Conservation (phyloP, 2,329 filamentous ascomycete genomes). For the Fusarium musae region DNA sequence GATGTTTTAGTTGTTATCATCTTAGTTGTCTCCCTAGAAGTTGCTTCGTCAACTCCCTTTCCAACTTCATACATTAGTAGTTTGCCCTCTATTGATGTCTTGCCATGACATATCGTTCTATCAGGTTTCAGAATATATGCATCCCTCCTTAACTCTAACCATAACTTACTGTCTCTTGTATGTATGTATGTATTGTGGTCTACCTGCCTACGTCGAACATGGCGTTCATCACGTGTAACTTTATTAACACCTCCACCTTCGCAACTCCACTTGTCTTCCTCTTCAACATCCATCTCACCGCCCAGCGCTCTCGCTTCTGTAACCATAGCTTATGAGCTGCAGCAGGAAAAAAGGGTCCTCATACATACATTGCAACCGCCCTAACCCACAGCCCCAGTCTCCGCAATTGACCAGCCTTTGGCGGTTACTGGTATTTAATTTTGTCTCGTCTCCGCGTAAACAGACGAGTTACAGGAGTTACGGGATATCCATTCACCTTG, state of each 20-base stretch:
- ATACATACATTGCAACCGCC: slow-evolving; percentile 10
- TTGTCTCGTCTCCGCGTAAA: background rate
- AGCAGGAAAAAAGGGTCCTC: slow-evolving; percentile 12
- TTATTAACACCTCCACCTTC: slow-evolving; percentile 14
- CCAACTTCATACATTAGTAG: background rate
- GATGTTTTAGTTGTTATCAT: slow-evolving; percentile 10
- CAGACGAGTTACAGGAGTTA: background rate
- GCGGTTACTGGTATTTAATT: background rate
- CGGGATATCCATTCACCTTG: background rate
- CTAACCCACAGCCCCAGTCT: slow-evolving; percentile 24
- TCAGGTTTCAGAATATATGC: background rate
- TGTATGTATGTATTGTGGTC: background rate
- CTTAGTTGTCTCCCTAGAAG: slow-evolving; percentile 2
- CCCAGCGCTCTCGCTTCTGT: slow-evolving; percentile 12
- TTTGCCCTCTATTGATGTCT: slow-evolving; percentile 4
- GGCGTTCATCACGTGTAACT: slow-evolving; percentile 33
- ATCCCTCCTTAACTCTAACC: background rate
- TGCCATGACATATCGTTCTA: background rate
- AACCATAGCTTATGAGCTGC: slow-evolving; percentile 21
- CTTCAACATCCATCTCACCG: slow-evolving; percentile 23
- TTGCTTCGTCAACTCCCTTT: slow-evolving; percentile 22
- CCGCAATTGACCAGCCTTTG: slow-evolving; percentile 2
- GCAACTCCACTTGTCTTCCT: background rate
- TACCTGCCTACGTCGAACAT: background rate
- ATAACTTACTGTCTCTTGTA: background rate